Conservation (phyloP, 2,329 filamentous ascomycete genomes). For the Corynespora cassiicola region DNA sequence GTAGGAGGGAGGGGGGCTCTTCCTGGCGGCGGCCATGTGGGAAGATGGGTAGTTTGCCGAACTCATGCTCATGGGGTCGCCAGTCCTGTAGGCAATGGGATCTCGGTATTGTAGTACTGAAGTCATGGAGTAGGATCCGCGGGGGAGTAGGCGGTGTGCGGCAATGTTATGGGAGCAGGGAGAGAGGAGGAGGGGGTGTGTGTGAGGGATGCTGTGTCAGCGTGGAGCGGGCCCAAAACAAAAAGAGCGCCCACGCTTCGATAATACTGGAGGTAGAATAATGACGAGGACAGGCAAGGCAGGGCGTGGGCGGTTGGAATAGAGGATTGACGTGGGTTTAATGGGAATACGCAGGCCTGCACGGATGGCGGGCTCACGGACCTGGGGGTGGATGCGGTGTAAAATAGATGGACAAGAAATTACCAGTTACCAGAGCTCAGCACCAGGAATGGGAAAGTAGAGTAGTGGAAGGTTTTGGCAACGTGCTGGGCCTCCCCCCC, state of each 20-base stretch:
- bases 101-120: slow-evolving; percentile 48
- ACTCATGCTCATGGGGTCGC: slow-evolving; percentile 48
- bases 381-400: slow-evolving; percentile 18
- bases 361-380: slow-evolving; percentile 28
- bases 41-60: slow-evolving; percentile 39
- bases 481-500: slow-evolving; percentile 21
- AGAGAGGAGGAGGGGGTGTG: no score
- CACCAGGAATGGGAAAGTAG: slow-evolving; percentile 15
- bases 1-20: slow-evolving; percentile 43
- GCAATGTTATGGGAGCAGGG: no score
- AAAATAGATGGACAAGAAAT: slow-evolving; percentile 23
- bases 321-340: slow-evolving; percentile 29
- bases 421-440: slow-evolving; percentile 20
- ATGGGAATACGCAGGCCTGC: slow-evolving; percentile 28
- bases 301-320: slow-evolving; percentile 26
- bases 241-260: slow-evolving; percentile 32
- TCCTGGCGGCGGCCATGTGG: slow-evolving; percentile 44
- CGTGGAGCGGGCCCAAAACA: slow-evolving; percentile 28
- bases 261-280: slow-evolving; percentile 25
- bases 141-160: slow-evolving; percentile 40
- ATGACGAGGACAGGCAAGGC: slow-evolving; percentile 32
- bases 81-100: slow-evolving; percentile 45
- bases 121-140: slow-evolving; percentile 49
- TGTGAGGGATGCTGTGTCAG: slow-evolving; percentile 42
- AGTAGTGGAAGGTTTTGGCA: slow-evolving; percentile 23